Evolutionary conservation across 441 rosid genomes (phyloP).

Genomic region (Rhodomyrtus psidioides): DNA sequence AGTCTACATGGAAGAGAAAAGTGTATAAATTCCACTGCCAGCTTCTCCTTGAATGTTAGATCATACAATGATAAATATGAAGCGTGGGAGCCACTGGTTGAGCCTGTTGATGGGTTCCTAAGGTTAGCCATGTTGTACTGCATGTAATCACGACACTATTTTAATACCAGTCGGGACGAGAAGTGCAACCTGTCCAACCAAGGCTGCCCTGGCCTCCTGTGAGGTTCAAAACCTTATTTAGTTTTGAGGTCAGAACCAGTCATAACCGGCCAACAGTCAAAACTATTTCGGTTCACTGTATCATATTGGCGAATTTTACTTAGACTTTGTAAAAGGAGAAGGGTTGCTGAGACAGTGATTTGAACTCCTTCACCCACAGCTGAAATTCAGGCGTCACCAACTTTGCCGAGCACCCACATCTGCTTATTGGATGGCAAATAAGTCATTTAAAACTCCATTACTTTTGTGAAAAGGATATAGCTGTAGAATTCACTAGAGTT

Average conservation of each 20-base stretch:
- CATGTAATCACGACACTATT: neutral
- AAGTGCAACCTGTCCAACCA: neutral
- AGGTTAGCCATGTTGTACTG: constrained; percentile 32
- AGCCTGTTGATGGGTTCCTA: constrained; percentile 79
- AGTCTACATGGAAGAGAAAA: constrained; percentile 63
- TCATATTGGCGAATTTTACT: neutral
- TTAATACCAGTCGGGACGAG: neutral
- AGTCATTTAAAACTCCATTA: neutral
- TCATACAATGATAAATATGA: constrained; percentile 94
- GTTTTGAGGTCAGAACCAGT: neutral
- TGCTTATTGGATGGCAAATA: neutral
- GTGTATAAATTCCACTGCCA: constrained; percentile 63
- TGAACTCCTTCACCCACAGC: neutral
- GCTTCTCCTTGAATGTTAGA: constrained; percentile 80
- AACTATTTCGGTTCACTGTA: too few species aligned
- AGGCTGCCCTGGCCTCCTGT: neutral
- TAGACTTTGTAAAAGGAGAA: neutral
- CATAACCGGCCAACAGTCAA: neutral
- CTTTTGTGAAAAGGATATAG: too few species aligned
- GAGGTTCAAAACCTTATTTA: neutral
- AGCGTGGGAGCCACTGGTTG: constrained; percentile 95
- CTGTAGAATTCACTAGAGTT: too few species aligned
- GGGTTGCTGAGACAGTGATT: neutral
- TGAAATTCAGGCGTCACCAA: neutral
- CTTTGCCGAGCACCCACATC: neutral